phyloP scores from a whole-genome alignment of 768 basidiomycete genomes.

The Mycena leptocephala region DNA sequence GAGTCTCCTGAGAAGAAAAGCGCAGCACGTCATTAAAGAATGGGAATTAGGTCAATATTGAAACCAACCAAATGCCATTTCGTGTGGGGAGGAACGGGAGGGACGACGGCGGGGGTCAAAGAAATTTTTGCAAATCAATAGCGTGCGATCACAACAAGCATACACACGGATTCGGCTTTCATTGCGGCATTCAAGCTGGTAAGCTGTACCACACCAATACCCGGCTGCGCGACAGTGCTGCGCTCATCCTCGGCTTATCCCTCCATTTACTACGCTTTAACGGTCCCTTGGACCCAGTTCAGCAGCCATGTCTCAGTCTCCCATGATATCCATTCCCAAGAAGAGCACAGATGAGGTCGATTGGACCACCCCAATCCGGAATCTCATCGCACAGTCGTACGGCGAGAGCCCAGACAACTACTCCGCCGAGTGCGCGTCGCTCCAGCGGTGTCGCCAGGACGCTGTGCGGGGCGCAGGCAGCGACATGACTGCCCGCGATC shows the following conservation, averaged over 20 bases:
- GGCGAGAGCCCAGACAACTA: conserved; percentile 95
- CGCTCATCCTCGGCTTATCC: not conserved
- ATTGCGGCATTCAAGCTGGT: not conserved
- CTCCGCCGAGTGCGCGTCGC: conserved; percentile 83
- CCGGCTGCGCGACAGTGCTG: not conserved
- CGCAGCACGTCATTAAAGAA: not conserved
- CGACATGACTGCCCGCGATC: conserved; percentile 94
- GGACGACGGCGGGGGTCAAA: conserved; percentile 5
- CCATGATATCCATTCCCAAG: conserved; percentile 92
- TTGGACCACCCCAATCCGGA: conserved; percentile 92
- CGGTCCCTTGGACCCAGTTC: not conserved
- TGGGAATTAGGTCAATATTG: not conserved
- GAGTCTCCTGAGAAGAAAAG: conserved; percentile 52
- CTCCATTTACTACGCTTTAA: not conserved
- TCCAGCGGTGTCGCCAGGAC: conserved; percentile 95
- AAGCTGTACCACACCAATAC: not conserved
- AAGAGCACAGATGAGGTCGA: conserved; percentile 98
- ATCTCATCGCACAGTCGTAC: conserved; percentile 91
- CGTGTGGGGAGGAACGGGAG: not conserved
- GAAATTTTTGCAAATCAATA: conserved; percentile 39
- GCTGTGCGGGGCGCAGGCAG: conserved; percentile 97
- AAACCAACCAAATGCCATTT: conserved; percentile 53
- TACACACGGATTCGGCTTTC: not conserved
- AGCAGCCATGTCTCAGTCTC: conserved; percentile 83
- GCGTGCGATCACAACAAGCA: conserved; percentile 30